Evolutionary conservation across 768 basidiomycete genomes (phyloP).

Genomic region (Russula sp.): DNA sequence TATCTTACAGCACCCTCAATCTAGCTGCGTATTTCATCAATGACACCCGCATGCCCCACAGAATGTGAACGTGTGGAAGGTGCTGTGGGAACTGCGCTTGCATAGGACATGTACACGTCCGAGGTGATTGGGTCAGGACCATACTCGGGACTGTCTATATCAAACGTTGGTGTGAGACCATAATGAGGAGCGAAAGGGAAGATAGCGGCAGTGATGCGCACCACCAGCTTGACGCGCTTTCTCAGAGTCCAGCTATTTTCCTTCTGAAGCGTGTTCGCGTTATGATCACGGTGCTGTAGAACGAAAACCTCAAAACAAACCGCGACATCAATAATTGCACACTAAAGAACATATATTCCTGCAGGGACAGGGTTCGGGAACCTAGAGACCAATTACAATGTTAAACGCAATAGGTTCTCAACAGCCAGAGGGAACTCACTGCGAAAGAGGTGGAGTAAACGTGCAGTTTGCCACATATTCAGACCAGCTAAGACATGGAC

Average conservation of each 20-base stretch:
- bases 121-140: background rate
- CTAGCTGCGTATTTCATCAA: too few relatives aligned
- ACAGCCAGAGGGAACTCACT: background rate
- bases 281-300: background rate
- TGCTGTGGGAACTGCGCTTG: background rate
- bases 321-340: background rate
- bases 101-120: background rate
- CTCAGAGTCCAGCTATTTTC: background rate
- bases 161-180: too few relatives aligned
- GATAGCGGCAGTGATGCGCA: too few relatives aligned
- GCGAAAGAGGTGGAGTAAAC: too few relatives aligned
- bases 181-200: too few relatives aligned
- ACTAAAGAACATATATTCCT: background rate
- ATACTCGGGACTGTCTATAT: background rate
- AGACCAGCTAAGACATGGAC: background rate
- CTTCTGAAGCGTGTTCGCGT: background rate
- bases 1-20: too few relatives aligned
- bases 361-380: background rate
- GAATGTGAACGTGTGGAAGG: too few relatives aligned
- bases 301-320: background rate
- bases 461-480: background rate
- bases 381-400: background rate
- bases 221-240: background rate
- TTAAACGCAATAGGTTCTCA: background rate
- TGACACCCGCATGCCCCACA: too few relatives aligned